Evolutionary conservation across 2,329 filamentous ascomycete species (phyloP).

Genomic region (Cladorrhinum sp.): DNA sequence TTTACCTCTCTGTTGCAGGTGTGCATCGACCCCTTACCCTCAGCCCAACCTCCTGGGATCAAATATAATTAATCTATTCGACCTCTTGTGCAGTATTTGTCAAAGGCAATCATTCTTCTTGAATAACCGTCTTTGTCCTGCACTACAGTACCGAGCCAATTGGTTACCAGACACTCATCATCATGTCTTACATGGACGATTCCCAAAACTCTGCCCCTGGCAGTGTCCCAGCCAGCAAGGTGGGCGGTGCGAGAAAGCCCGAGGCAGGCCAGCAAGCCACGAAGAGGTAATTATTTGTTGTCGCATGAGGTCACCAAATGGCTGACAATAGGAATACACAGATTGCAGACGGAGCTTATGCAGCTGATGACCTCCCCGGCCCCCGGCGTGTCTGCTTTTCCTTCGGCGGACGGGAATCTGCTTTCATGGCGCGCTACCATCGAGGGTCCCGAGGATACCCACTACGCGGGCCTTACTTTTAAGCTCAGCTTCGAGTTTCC

Average conservation of each 20-base stretch:
- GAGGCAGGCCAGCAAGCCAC: constrained; percentile 69
- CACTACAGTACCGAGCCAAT: background rate
- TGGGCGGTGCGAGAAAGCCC: constrained; percentile 54
- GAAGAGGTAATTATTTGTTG: constrained; percentile 58
- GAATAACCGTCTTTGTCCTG: constrained; percentile 7
- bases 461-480: constrained; percentile 82
- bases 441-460: constrained; percentile 83
- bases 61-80: constrained; percentile 16
- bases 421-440: constrained; percentile 94
- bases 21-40: constrained; percentile 6
- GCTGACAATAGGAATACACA: constrained; percentile 37
- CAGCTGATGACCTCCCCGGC: constrained; percentile 95
- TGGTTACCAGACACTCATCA: constrained; percentile 11
- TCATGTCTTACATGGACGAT: constrained; percentile 59
- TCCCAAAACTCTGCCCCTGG: constrained; percentile 67
- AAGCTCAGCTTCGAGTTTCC: constrained; percentile 93
- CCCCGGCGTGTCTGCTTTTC: constrained; percentile 92
- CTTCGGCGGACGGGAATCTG: constrained; percentile 83
- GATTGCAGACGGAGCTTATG: constrained; percentile 96
- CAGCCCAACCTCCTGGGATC: constrained; percentile 2
- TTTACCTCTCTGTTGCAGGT: constrained; percentile 19
- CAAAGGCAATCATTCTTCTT: constrained; percentile 12
- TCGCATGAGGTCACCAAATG: background rate
- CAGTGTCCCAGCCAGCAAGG: constrained; percentile 61
- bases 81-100: constrained; percentile 14